A percentile compares a stretch with the other conserved stretches of the same genome.
Evolutionary conservation across 2,329 filamentous ascomycete genomes (phyloP).

Genomic region (Colletotrichum musae): DNA sequence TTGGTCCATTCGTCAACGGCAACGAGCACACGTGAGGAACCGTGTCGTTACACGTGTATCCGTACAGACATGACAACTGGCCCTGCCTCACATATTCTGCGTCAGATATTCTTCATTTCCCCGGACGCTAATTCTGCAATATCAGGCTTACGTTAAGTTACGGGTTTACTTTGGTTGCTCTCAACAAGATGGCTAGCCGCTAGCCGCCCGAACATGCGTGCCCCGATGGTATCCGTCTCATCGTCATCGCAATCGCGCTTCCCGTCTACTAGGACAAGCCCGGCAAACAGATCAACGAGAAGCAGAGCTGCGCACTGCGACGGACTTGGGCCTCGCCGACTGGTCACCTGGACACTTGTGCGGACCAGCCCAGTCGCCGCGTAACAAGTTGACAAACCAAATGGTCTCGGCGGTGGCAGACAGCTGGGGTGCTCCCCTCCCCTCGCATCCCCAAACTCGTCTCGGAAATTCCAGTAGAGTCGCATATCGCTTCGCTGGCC

Average conservation of each 20-base stretch:
- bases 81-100: neutral
- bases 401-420: conserved; percentile 23
- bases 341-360: conserved; percentile 38
- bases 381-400: conserved; percentile 38
- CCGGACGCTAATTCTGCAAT: neutral
- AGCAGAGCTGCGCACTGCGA: conserved; percentile 8
- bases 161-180: too few species aligned
- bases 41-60: conserved; percentile 30
- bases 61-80: conserved; percentile 3
- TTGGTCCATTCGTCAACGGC: conserved; percentile 32
- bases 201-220: too few species aligned
- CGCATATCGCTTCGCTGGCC: neutral
- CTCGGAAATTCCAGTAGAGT: conserved; percentile 10
- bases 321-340: conserved; percentile 35
- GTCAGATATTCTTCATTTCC: conserved; percentile 4
- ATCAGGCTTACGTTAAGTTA: too few species aligned
- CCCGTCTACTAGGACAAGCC: conserved; percentile 3
- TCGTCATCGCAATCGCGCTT: neutral
- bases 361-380: conserved; percentile 23
- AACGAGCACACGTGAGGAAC: conserved; percentile 24
- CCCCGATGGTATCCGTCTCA: neutral
- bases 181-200: too few species aligned
- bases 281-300: conserved; percentile 12
- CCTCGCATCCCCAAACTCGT: conserved; percentile 2
- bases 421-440: neutral